Conservation (phyloP, 768 basidiomycete species). For the Amanita exitialis region DNA sequence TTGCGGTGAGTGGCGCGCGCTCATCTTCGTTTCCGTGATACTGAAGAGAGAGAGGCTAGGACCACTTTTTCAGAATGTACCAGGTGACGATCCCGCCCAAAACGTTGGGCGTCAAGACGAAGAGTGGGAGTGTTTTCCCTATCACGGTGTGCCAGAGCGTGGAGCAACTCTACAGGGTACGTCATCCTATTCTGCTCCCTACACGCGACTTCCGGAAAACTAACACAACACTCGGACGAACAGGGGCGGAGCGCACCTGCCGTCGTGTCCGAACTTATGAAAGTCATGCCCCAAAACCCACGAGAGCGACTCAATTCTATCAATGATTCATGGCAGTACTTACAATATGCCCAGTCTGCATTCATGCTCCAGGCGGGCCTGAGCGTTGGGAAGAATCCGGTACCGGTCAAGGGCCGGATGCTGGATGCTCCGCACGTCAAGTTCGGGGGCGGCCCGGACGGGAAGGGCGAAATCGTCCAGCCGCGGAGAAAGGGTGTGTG, state of each 20-base stretch:
- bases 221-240: not conserved
- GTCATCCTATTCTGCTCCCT: too few relatives aligned
- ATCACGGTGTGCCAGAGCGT: not conserved
- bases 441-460: not conserved
- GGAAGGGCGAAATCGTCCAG: not conserved
- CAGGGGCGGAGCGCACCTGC: not conserved
- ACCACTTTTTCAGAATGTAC: constrained; percentile 1
- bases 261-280: not conserved
- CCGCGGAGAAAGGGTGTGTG: constrained; percentile 4
- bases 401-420: not conserved
- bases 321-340: not conserved
- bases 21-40: not conserved
- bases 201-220: not conserved
- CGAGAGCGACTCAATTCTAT: not conserved
- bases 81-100: not conserved
- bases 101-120: constrained; percentile 2
- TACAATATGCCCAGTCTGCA: not conserved
- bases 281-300: constrained; percentile 1
- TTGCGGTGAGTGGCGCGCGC: not conserved
- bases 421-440: not conserved
- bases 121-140: not conserved
- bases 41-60: not conserved
- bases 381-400: not conserved
- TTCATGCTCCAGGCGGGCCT: constrained; percentile 2
- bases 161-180: constrained; percentile 1